Evolutionary conservation across 495 filamentous ascomycete species (phyloP), one percentile per base, ranked within the genome.

Genomic region (Beverwykella pulmonaria): DNA sequence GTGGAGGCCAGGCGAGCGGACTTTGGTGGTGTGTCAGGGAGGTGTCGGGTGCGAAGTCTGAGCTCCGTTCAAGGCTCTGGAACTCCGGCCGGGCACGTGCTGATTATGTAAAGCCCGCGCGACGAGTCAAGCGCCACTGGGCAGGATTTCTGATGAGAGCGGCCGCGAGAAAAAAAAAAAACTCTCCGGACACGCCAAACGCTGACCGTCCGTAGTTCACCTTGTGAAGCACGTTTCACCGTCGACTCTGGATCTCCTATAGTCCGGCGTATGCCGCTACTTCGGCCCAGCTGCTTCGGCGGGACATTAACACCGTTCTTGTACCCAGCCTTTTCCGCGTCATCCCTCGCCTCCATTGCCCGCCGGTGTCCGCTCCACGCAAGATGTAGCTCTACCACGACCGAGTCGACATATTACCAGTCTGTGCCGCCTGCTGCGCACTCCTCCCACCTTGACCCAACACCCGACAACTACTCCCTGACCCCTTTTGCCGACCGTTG

Each of bases 401-500:
- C 57, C 4, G 30, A 39, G n/a, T 27, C 48, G 32, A 15, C 39
- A 8, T 22, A 17, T 17, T 17, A n/a, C 46, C 17, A 52, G 25
- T 44, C 23, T 52, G 49, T 27, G 8, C 29, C 57, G 22, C 61
- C 64, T 2, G 19, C 41, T 20, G 12, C 49, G 17, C 25, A 49
- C 19, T 56, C 75, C 26, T 86, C 87, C 10, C 87, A 89, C 67
- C 82, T 96, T 36, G 88, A 94, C 72, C 90, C 93, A 1, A 65
- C 84, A 1, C 90, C 92, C 1, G 88, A 88, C 68, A 90, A 95
- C 72, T 98, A 94, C 77, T 84, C 87, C 39, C 82, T 84, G 27
- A 87, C 90, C 4, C 87, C 88, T 30, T 98, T 98, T 71, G 85
- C 90, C 66, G 94, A 98, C 76, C 88, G 90, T 73, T 92, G 92